These are phyloP conservation scores for Lactarius sp. DNA, from an alignment of 768 basidiomycete species.

Conservation along the genomic window DNA sequence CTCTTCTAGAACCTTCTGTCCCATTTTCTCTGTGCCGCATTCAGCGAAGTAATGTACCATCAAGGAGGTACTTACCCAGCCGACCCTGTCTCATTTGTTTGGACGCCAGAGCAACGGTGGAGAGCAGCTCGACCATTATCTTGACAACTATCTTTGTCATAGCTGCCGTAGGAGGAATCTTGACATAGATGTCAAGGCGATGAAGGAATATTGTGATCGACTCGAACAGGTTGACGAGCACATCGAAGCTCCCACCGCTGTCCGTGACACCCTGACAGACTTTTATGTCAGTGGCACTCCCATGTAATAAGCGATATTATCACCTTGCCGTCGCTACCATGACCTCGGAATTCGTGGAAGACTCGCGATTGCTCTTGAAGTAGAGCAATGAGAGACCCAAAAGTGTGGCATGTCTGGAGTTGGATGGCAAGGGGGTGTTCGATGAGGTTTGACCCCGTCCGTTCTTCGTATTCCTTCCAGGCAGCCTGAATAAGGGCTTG, in stretches of 20 bases:
- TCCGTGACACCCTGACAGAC: background rate
- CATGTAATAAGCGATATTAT: background rate
- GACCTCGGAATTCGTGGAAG: background rate
- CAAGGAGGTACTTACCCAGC: background rate
- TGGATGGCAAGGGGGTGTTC: background rate
- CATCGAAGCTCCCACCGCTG: background rate
- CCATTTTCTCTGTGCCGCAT: background rate
- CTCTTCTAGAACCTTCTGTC: background rate
- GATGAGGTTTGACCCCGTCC: background rate
- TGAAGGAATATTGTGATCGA: background rate
- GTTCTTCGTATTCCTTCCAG: background rate
- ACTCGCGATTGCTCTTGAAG: background rate
- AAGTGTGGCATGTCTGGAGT: background rate
- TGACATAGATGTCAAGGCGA: background rate
- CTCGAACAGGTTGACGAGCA: background rate
- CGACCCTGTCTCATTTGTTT: background rate
- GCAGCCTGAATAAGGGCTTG: background rate
- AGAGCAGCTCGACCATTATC: background rate
- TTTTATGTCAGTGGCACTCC: background rate
- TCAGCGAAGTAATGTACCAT: background rate
- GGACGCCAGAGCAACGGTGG: background rate
- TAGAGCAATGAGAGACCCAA: background rate
- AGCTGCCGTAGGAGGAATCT: background rate
- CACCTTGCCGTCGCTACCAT: background rate
- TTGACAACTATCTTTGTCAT: background rate